Conservation (phyloP, 345 rosid species). For the Salix purpurea region DNA sequence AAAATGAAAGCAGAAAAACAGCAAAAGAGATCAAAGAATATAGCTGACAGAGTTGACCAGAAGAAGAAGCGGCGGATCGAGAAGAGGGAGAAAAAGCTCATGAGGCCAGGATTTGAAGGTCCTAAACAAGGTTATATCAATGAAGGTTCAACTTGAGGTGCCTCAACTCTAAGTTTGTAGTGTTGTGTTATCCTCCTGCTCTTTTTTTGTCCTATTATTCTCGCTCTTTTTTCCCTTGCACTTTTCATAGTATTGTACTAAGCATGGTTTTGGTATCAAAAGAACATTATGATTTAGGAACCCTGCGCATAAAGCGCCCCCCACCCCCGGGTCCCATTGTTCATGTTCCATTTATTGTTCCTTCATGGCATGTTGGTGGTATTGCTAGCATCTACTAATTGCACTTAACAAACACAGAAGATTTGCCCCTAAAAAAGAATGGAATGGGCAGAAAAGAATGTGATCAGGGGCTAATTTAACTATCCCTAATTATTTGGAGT, state of each 20-base stretch:
- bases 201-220: neutral
- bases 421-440: no score
- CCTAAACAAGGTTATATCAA: conserved; percentile 42
- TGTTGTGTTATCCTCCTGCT: neutral
- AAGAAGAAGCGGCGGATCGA: conserved; percentile 71
- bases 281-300: neutral
- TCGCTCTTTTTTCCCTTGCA: neutral
- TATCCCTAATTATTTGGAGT: neutral
- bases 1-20: conserved; percentile 69
- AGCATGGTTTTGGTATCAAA: neutral
- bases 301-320: neutral
- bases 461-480: neutral
- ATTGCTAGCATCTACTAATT: neutral
- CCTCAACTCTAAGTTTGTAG: neutral
- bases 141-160: conserved; percentile 4
- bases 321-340: neutral
- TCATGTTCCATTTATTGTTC: neutral
- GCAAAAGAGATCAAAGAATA: conserved; percentile 66
- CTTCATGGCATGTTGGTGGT: neutral
- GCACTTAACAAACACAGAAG: neutral
- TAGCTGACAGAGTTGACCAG: conserved; percentile 58
- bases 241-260: neutral
- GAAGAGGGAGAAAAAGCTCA: conserved; percentile 83
- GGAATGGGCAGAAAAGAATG: neutral
- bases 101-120: conserved; percentile 92